Conservation (phyloP, 2,329 filamentous ascomycete genomes). For the Microdochium trichocladiopsis region DNA sequence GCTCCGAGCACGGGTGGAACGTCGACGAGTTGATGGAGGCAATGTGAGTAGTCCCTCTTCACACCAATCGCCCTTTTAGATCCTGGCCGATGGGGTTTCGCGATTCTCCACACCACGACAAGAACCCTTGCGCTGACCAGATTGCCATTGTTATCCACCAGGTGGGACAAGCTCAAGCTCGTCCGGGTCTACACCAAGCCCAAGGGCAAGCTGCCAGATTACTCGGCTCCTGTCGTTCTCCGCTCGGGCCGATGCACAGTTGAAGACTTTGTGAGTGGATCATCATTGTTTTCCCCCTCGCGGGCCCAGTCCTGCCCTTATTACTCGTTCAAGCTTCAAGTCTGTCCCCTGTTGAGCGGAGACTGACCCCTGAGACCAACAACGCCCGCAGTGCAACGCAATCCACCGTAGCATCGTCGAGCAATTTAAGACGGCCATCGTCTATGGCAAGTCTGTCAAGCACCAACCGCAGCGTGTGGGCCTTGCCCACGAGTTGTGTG, state of each 20-base stretch:
- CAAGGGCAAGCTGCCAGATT: conserved; percentile 91
- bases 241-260: conserved; percentile 77
- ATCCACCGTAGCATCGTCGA: conserved; percentile 96
- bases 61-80: no score
- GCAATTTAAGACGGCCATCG: conserved; percentile 90
- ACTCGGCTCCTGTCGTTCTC: conserved; percentile 83
- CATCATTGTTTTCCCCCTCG: conserved; percentile 4
- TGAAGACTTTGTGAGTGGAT: conserved; percentile 83
- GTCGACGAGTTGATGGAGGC: conserved; percentile 92
- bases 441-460: conserved; percentile 97
- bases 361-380: background rate
- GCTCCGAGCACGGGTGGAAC: conserved; percentile 97
- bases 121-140: background rate
- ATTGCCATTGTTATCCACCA: conserved; percentile 15
- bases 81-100: background rate
- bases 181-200: conserved; percentile 96
- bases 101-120: background rate
- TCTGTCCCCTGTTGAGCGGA: background rate
- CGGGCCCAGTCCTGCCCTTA: background rate
- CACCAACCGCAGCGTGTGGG: conserved; percentile 97
- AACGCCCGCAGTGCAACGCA: conserved; percentile 68
- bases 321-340: background rate
- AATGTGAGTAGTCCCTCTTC: conserved; percentile 50
- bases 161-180: conserved; percentile 90
- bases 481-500: conserved; percentile 80